Percentiles rank a stretch among this genome's conserved stretches.
Conservation (phyloP, 2,329 filamentous ascomycete species). For the Blumeria graminis region DNA sequence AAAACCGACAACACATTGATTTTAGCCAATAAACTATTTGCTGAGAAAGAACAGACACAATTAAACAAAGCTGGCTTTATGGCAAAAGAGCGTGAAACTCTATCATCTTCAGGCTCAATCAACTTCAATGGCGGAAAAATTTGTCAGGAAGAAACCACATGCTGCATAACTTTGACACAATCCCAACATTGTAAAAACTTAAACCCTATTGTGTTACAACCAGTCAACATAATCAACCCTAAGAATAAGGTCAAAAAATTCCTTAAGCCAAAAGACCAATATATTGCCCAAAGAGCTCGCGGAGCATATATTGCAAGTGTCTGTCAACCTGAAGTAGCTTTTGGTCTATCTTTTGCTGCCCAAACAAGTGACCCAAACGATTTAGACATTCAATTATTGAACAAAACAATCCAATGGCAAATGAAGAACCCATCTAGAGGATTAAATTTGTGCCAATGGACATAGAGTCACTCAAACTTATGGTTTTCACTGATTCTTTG, state of each 20-base stretch:
- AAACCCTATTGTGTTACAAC: not conserved
- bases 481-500: not conserved
- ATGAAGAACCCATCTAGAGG: not conserved
- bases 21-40: not conserved
- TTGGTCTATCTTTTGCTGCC: conserved; percentile 3
- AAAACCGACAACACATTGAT: not conserved
- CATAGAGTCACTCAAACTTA: not conserved
- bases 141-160: not conserved
- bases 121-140: not conserved
- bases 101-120: not conserved
- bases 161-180: not conserved
- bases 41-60: not conserved
- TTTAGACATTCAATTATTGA: not conserved
- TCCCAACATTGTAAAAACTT: not conserved
- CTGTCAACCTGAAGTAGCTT: conserved; percentile 2
- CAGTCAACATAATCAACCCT: not conserved
- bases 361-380: not conserved
- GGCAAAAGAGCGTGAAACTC: not conserved
- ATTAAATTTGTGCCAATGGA: not conserved
- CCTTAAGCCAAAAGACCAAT: not conserved
- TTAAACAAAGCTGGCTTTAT: not conserved
- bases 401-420: conserved; percentile 1
- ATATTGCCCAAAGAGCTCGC: conserved; percentile 1
- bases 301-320: conserved; percentile 2
- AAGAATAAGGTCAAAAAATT: not conserved